Evolutionary conservation across 192 early-diverging fungal species (phyloP).

Genomic region (Diversispora epigaea): DNA sequence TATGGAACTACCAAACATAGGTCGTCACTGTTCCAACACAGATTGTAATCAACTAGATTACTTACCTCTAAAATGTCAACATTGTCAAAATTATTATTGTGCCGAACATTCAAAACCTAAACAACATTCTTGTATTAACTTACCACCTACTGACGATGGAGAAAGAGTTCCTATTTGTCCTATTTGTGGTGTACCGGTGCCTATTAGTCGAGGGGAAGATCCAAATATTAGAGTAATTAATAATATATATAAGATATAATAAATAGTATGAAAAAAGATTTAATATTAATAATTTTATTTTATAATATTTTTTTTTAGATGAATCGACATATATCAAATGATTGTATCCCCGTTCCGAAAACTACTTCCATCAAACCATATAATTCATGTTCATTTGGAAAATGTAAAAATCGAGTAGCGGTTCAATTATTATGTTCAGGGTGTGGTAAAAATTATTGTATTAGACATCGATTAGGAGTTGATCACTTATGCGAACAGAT

Average conservation of each 20-base stretch:
- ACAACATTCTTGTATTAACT: constrained; percentile 57
- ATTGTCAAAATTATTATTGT: constrained; percentile 61
- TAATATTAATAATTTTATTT: too few species aligned
- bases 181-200: constrained; percentile 71
- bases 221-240: constrained; percentile 59
- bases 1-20: constrained; percentile 72
- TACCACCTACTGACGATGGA: constrained; percentile 56
- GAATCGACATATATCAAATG: constrained; percentile 63
- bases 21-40: constrained; percentile 58
- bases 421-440: constrained; percentile 66
- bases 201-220: constrained; percentile 66
- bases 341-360: constrained; percentile 50
- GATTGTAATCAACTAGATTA: constrained; percentile 60
- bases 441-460: constrained; percentile 69
- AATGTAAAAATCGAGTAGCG: constrained; percentile 66
- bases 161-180: constrained; percentile 71
- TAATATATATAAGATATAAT: too few species aligned
- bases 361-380: constrained; percentile 50
- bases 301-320: constrained; percentile 50
- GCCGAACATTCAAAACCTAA: constrained; percentile 68
- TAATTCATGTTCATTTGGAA: constrained; percentile 60
- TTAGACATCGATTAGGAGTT: constrained; percentile 74
- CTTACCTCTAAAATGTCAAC: constrained; percentile 52
- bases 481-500: constrained; percentile 65
- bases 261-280: too few species aligned